Conservation (phyloP, 1,284 basidiomycete genomes). For the Boletus sp. region DNA sequence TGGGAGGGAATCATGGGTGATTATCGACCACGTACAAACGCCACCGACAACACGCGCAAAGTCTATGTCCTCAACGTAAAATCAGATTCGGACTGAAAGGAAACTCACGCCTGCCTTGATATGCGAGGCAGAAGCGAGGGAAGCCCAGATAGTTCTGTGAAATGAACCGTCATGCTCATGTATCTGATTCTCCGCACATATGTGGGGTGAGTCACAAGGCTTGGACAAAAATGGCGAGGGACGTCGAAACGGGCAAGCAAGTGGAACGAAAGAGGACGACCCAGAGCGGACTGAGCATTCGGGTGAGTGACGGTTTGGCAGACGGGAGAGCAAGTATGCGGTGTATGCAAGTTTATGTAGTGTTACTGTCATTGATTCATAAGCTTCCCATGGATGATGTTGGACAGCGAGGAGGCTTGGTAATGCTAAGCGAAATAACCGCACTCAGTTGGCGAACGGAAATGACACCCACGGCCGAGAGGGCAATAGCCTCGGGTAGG, state of each 20-base stretch:
- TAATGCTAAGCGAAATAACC: slow-evolving; percentile 10
- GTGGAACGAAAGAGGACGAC: slow-evolving; percentile 6
- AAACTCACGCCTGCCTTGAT: slow-evolving; percentile 24
- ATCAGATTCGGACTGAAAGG: slow-evolving; percentile 14
- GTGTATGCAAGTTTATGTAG: slow-evolving; percentile 7
- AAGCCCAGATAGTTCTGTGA: slow-evolving; percentile 15
- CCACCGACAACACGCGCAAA: slow-evolving; percentile 16
- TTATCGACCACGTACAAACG: slow-evolving; percentile 23
- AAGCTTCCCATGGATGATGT: background rate
- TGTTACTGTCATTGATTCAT: slow-evolving; percentile 7
- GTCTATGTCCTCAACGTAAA: slow-evolving; percentile 19
- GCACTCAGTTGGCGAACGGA: slow-evolving; percentile 8
- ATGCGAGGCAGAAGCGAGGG: slow-evolving; percentile 28
- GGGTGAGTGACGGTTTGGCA: slow-evolving; percentile 4
- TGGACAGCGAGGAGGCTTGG: slow-evolving; percentile 1
- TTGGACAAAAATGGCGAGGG: slow-evolving; percentile 8
- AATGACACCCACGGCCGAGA: slow-evolving; percentile 16
- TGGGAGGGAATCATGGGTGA: slow-evolving; percentile 5
- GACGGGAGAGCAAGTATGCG: slow-evolving; percentile 5
- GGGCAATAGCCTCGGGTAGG: slow-evolving; percentile 5
- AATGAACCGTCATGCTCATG: slow-evolving; percentile 18
- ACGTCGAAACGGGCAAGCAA: slow-evolving; percentile 19
- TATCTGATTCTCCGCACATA: slow-evolving; percentile 32
- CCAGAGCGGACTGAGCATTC: slow-evolving; percentile 1
- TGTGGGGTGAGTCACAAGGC: slow-evolving; percentile 28